Base-by-base conservation (phyloP, 805 yeast species). In the Candida glaebosa region DNA sequence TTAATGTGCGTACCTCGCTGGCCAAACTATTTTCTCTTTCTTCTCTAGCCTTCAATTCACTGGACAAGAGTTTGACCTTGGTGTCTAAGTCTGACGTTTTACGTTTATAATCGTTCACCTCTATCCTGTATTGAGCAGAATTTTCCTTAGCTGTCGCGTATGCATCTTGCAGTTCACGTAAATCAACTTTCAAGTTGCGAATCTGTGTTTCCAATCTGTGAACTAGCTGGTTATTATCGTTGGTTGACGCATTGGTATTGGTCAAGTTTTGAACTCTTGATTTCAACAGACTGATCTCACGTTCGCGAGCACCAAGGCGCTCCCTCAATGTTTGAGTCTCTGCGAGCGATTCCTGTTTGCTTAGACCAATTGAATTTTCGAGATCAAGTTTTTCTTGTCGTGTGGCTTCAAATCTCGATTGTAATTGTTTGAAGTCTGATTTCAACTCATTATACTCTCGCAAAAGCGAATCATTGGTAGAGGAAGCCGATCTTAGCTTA, bases 21-120 rank as follows among this genome's bases (percentile, higher is more conserved):
- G 52, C 48, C 22, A 56, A 37, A 14, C 41, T 42, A 34, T 30
- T 41, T 41, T 53, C 55, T 30, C 57, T 58, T 8, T 43, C 45
- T 17, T 42, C 38, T 15, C 25, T 36, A 25, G 30, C 26, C 14
- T 12, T 3, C 7, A 37, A 17, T 7, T 12, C 24, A 12, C 3
- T 14, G 16, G 34, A 7, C 14, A 37, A 25, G 7, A 22, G 31
- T 12, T 18, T 30, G 7, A 37, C 8, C 20, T 41, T 31, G 8
- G 18, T 18, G 32, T 38, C 6, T n/a, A 32, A 35, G 4, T 12
- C 5, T 30, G 18, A 12, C n/a, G 20, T 24, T n/a, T 19, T 18
- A 3, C 25, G 7, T 25, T 34, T 40, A 34, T 30, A 17, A 15
- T 26, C 33, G 20, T 12, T 8, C 7, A 42, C n/a, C 22, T 32